Evolutionary conservation across 2,329 filamentous ascomycete species (phyloP).

Genomic region (Phaeophleospora eucalypticola): DNA sequence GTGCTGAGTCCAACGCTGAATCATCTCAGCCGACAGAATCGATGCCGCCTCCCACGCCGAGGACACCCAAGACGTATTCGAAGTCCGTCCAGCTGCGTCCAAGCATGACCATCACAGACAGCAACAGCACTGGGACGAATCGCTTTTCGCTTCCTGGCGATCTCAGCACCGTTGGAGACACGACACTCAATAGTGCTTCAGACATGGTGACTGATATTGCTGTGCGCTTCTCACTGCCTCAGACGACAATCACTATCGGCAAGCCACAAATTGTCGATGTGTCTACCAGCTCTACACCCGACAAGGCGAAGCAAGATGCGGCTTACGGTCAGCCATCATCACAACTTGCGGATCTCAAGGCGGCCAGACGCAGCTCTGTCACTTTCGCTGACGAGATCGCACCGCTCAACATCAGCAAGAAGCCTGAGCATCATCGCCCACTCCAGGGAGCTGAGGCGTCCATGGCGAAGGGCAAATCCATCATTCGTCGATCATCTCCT

Average conservation of each 20-base stretch:
- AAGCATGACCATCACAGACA: slow-evolving; percentile 19
- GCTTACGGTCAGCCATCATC: slow-evolving; percentile 18
- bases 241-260: slow-evolving; percentile 33
- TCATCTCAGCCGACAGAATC: slow-evolving; percentile 15
- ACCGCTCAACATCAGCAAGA: slow-evolving; percentile 33
- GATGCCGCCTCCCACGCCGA: slow-evolving; percentile 27
- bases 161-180: slow-evolving; percentile 30
- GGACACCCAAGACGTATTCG: slow-evolving; percentile 30
- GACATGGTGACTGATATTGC: slow-evolving; percentile 36
- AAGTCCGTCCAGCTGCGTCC: slow-evolving; percentile 32
- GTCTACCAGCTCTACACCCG: slow-evolving; percentile 28
- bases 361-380: slow-evolving; percentile 25
- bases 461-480: slow-evolving; percentile 23
- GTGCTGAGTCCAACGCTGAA: slow-evolving; percentile 4
- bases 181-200: slow-evolving; percentile 28
- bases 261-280: slow-evolving; percentile 34
- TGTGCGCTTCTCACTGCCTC: slow-evolving; percentile 36
- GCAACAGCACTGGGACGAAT: slow-evolving; percentile 23
- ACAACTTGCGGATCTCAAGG: slow-evolving; percentile 12
- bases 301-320: slow-evolving; percentile 19
- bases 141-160: slow-evolving; percentile 32
- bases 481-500: slow-evolving; percentile 27
- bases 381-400: slow-evolving; percentile 34
- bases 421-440: slow-evolving; percentile 20
- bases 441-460: slow-evolving; percentile 15